These are phyloP conservation scores for Mycena galopus DNA, from an alignment of 768 basidiomycete genomes.

Conservation along the genomic window DNA sequence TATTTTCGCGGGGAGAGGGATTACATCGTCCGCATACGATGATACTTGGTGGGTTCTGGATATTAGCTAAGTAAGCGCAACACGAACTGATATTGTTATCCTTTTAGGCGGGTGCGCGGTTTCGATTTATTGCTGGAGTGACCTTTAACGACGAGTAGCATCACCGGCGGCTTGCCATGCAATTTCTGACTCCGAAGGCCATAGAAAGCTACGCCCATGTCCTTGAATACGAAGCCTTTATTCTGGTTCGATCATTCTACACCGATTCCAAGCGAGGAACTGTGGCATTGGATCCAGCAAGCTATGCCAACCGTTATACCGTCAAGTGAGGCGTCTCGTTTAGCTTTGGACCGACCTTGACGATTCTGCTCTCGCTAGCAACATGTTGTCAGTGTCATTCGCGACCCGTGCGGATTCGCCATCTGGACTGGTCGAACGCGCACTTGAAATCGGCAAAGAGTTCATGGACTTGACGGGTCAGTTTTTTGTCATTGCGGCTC, in stretches of 20 bases:
- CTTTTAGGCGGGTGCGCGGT: conserved; percentile 8
- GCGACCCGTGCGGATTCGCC: conserved; percentile 37
- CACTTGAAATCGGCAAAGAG: conserved; percentile 33
- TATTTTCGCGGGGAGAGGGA: conserved; percentile 49
- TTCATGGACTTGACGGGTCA: conserved; percentile 39
- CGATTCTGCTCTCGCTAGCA: conserved; percentile 9
- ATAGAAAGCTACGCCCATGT: conserved; percentile 31
- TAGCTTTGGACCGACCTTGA: not conserved
- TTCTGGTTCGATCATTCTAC: conserved; percentile 37
- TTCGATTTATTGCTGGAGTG: not conserved
- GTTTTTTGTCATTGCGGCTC: too few species aligned
- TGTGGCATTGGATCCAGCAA: conserved; percentile 36
- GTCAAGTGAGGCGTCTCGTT: conserved; percentile 36
- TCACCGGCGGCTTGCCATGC: conserved; percentile 40
- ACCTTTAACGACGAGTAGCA: not conserved
- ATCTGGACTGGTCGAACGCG: conserved; percentile 33
- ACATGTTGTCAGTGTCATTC: conserved; percentile 40
- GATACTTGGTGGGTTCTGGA: conserved; percentile 40
- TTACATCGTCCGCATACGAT: conserved; percentile 50
- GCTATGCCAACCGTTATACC: conserved; percentile 33
- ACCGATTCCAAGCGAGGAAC: conserved; percentile 13
- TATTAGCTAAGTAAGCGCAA: not conserved
- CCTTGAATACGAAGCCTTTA: conserved; percentile 38
- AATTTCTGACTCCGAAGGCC: conserved; percentile 30
- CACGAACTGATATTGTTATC: not conserved